Evolutionary conservation across 805 yeast species (phyloP), one percentile per base, ranked within the genome.

Genomic region (Spathaspora passalidarum): DNA sequence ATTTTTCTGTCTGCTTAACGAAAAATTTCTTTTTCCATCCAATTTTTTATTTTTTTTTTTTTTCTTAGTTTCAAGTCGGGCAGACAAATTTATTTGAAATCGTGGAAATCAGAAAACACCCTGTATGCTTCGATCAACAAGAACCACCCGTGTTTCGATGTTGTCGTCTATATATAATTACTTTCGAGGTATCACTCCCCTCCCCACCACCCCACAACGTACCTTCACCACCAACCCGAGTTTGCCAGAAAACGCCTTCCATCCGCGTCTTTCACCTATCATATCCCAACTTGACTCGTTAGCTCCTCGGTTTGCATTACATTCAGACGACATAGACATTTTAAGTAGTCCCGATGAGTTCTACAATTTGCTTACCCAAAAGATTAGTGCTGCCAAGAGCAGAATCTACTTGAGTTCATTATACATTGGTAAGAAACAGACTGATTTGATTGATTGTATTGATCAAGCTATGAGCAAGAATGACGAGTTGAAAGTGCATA

Each of bases 371-470:
- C 67, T 94, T 43, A 87, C 82, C 56, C 39, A 55, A 2, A 86
- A 85, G 55, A 91, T 92, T 16, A 51, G 63, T 2, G 42, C 57
- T 0, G 92, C 98, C 1, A 65, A 85, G 44, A 49, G 65, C 5
- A 73, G 96, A 37, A 75, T 94, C 8, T 94, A 90, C 56, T 73
- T 94, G 32, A 85, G 96, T 4, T 84, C 96, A 1, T 70, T 94
- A 35, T 94, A 94, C 60, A 73, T 94, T 40, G 99, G 99, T 2
- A 86, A 84, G 54, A 63, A 81, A 1, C 96, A 94, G 62, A 67
- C 76, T 41, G 98, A 92, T 49, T 75, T 94, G 20, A 72, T 91
- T 11, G 72, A 75, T 6, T 78, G 84, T 49, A 52, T 94, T 3
- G 75, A 76, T 11, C 62, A 68, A 5, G 91, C 96, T 0, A 62